Percentiles rank a stretch among this genome's conserved stretches.
phyloP scores from a whole-genome alignment of 2,329 filamentous ascomycete genomes.

The Fusarium siculi region DNA sequence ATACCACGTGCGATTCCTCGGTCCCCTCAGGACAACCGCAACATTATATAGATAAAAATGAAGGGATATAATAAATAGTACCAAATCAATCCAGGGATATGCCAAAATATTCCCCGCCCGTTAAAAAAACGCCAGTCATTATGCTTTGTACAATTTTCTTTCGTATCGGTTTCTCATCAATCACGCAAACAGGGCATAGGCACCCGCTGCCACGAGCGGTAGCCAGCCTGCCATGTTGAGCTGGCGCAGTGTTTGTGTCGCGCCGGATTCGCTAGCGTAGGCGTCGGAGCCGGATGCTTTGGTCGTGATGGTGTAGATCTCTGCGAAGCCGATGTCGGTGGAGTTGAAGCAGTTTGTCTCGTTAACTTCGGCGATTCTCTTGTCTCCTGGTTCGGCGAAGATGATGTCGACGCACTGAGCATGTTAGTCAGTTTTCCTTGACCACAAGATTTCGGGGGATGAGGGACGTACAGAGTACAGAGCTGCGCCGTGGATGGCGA shows the following conservation, averaged over 20 bases:
- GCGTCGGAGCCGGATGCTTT: conserved; percentile 52
- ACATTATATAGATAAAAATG: not conserved
- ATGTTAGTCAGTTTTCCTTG: conserved; percentile 4
- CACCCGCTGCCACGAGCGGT: conserved; percentile 52
- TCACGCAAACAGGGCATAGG: conserved; percentile 52
- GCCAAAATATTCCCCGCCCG: not conserved
- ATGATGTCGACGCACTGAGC: conserved; percentile 91
- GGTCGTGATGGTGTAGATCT: conserved; percentile 76
- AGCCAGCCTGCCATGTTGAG: conserved; percentile 54
- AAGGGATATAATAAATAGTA: not conserved
- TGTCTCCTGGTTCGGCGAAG: conserved; percentile 81
- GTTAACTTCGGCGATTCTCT: conserved; percentile 76
- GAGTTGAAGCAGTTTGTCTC: conserved; percentile 90
- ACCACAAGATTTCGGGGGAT: too few species aligned
- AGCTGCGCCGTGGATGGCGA: conserved; percentile 83
- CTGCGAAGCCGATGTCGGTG: conserved; percentile 77
- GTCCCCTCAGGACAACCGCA: not conserved
- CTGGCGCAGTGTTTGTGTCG: conserved; percentile 30
- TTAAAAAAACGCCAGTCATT: conserved; percentile 41
- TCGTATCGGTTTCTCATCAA: not conserved
- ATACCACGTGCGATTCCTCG: conserved; percentile 24
- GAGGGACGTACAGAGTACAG: conserved; percentile 75
- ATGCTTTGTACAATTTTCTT: conserved; percentile 40
- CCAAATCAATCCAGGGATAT: conserved; percentile 33
- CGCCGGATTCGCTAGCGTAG: conserved; percentile 46